Evolutionary conservation across 1,284 basidiomycete genomes (phyloP).

Genomic region (Austroboletus novae-zelandiae): DNA sequence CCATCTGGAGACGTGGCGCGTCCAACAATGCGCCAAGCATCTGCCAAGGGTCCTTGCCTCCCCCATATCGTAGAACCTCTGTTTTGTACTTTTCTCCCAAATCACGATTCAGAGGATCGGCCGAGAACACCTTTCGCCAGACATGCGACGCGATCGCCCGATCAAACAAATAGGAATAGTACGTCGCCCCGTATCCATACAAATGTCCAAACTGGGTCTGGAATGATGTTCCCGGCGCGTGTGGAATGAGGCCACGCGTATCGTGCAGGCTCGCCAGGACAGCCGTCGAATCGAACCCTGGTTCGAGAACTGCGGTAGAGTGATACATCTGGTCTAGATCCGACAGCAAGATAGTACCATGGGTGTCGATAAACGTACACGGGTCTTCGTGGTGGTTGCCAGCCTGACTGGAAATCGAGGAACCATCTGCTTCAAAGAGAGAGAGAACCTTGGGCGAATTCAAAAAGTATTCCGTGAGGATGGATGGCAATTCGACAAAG

Average conservation of each 20-base stretch:
- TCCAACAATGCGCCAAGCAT: slow-evolving; percentile 82
- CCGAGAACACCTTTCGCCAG: slow-evolving; percentile 76
- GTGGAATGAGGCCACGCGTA: slow-evolving; percentile 76
- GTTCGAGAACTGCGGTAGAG: slow-evolving; percentile 55
- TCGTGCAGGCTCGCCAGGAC: slow-evolving; percentile 65
- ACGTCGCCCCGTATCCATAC: slow-evolving; percentile 95
- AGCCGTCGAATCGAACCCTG: slow-evolving; percentile 69
- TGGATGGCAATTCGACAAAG: slow-evolving; percentile 97
- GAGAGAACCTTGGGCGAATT: slow-evolving; percentile 81
- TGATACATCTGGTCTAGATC: slow-evolving; percentile 91
- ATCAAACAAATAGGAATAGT: slow-evolving; percentile 97
- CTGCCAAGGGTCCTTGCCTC: slow-evolving; percentile 90
- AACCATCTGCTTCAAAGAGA: slow-evolving; percentile 62
- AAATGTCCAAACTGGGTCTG: slow-evolving; percentile 96
- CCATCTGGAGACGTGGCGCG: slow-evolving; percentile 59
- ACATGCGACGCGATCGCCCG: slow-evolving; percentile 91
- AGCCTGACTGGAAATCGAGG: slow-evolving; percentile 40
- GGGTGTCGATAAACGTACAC: slow-evolving; percentile 81
- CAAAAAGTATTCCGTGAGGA: slow-evolving; percentile 98
- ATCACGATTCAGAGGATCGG: slow-evolving; percentile 59
- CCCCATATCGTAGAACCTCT: slow-evolving; percentile 79
- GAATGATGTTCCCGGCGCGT: slow-evolving; percentile 82
- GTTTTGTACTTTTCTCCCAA: slow-evolving; percentile 79
- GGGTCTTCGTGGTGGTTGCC: slow-evolving; percentile 66
- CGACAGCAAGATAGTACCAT: slow-evolving; percentile 90